Percentiles rank a stretch among this genome's conserved stretches.
Conservation (phyloP, 805 yeast genomes). For the Candida nanaspora region DNA sequence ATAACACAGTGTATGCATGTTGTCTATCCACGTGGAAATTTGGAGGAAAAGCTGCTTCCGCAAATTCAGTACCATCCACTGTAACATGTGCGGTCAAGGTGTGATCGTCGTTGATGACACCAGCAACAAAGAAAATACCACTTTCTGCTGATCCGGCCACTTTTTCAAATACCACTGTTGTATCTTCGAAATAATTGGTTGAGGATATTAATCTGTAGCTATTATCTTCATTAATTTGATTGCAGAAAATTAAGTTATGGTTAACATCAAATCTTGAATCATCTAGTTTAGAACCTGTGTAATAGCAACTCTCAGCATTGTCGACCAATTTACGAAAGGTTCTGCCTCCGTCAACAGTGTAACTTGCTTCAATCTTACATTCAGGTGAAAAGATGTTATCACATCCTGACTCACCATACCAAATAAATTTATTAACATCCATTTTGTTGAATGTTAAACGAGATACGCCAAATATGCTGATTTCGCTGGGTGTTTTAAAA, state of each 20-base stretch:
- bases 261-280: slow-evolving; percentile 18
- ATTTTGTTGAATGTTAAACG: slow-evolving; percentile 58
- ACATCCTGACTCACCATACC: slow-evolving; percentile 61
- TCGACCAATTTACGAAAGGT: slow-evolving; percentile 49
- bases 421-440: slow-evolving; percentile 53
- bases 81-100: slow-evolving; percentile 67
- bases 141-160: slow-evolving; percentile 70
- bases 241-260: slow-evolving; percentile 59
- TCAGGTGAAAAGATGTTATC: slow-evolving; percentile 29
- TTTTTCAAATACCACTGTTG: slow-evolving; percentile 39
- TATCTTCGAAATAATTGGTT: slow-evolving; percentile 41
- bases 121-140: slow-evolving; percentile 69
- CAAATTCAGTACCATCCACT: slow-evolving; percentile 68
- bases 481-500: slow-evolving; percentile 41
- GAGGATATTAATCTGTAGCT: slow-evolving; percentile 33
- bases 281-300: slow-evolving; percentile 49
- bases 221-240: slow-evolving; percentile 30
- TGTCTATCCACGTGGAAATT: slow-evolving; percentile 50
- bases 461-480: slow-evolving; percentile 27
- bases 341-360: slow-evolving; percentile 63
- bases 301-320: slow-evolving; percentile 57
- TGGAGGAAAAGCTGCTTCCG: slow-evolving; percentile 75
- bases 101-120: slow-evolving; percentile 43
- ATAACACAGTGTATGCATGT: slow-evolving; percentile 74
- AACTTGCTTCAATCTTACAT: slow-evolving; percentile 54